phyloP scores from a whole-genome alignment of 495 filamentous ascomycete genomes.

The Penicillium waksmanii region DNA sequence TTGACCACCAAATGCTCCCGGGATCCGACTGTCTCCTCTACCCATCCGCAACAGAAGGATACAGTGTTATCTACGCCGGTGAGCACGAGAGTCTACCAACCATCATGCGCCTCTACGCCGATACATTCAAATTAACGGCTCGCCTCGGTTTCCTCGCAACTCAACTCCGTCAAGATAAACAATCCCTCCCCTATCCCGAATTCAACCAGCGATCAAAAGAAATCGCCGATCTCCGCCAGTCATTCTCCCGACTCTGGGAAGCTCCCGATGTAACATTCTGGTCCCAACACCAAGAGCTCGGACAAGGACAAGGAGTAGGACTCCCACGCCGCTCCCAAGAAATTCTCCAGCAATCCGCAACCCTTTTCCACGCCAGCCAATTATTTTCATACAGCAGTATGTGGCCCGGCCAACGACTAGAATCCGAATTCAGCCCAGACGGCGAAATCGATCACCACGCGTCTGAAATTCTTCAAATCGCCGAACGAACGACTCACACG shows the following conservation, averaged over 20 bases:
- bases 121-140: slow-evolving; percentile 45
- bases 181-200: slow-evolving; percentile 15
- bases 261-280: slow-evolving; percentile 38
- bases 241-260: slow-evolving; percentile 47
- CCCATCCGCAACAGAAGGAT: slow-evolving; percentile 29
- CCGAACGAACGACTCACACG: slow-evolving; percentile 33
- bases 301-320: too few relatives aligned
- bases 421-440: slow-evolving; percentile 35
- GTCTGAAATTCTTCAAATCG: slow-evolving; percentile 49
- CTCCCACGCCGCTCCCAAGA: slow-evolving; percentile 46
- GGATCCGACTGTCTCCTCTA: slow-evolving; percentile 39
- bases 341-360: slow-evolving; percentile 52
- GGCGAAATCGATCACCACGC: slow-evolving; percentile 48
- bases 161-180: slow-evolving; percentile 38
- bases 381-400: slow-evolving; percentile 57
- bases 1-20: slow-evolving; percentile 55
- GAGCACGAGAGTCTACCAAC: slow-evolving; percentile 43
- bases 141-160: slow-evolving; percentile 46
- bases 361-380: slow-evolving; percentile 53
- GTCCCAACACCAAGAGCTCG: slow-evolving; percentile 42
- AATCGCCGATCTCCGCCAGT: slow-evolving; percentile 39
- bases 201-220: slow-evolving; percentile 27
- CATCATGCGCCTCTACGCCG: slow-evolving; percentile 49
- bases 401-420: slow-evolving; percentile 50
- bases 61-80: slow-evolving; percentile 38